Percentiles rank a stretch among this genome's conserved stretches.
Conservation (phyloP, 1,284 basidiomycete species). For the Pterulicium gracile region DNA sequence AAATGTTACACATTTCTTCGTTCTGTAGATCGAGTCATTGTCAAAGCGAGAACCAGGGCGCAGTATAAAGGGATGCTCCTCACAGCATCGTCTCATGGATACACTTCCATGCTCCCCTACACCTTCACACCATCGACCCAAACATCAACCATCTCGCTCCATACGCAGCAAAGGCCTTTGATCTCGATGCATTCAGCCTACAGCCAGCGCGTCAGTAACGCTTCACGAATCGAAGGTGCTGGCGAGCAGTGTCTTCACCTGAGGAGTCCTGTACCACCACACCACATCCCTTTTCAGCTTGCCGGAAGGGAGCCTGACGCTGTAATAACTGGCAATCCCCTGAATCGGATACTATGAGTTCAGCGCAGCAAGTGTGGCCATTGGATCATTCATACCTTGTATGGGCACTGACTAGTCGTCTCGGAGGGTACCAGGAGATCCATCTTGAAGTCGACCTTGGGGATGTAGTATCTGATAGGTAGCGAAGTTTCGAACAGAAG, state of each 20-base stretch:
- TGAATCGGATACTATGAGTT: conserved; percentile 14
- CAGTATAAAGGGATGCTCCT: no score
- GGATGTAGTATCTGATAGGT: conserved; percentile 49
- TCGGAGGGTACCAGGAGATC: conserved; percentile 39
- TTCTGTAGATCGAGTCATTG: no score
- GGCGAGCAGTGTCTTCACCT: neutral
- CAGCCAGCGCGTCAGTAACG: neutral
- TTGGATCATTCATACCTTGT: conserved; percentile 36
- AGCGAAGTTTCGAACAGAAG: conserved; percentile 51
- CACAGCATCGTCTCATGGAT: no score
- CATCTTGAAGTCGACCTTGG: conserved; percentile 40
- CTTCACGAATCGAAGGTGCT: neutral
- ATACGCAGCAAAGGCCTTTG: neutral
- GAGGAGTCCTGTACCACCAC: conserved; percentile 53
- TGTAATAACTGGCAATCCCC: conserved; percentile 53
- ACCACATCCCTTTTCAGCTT: conserved; percentile 36
- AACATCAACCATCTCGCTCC: neutral
- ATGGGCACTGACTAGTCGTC: conserved; percentile 42
- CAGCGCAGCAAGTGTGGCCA: conserved; percentile 3
- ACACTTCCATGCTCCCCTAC: no score
- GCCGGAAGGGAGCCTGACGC: conserved; percentile 34
- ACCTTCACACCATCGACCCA: neutral
- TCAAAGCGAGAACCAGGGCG: no score
- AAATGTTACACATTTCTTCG: no score
- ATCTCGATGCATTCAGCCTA: neutral